Percentiles rank a stretch among this genome's conserved stretches.
These are phyloP conservation scores for Rhizophora mangle DNA, from an alignment of 345 rosid genomes.

Conservation along the genomic window DNA sequence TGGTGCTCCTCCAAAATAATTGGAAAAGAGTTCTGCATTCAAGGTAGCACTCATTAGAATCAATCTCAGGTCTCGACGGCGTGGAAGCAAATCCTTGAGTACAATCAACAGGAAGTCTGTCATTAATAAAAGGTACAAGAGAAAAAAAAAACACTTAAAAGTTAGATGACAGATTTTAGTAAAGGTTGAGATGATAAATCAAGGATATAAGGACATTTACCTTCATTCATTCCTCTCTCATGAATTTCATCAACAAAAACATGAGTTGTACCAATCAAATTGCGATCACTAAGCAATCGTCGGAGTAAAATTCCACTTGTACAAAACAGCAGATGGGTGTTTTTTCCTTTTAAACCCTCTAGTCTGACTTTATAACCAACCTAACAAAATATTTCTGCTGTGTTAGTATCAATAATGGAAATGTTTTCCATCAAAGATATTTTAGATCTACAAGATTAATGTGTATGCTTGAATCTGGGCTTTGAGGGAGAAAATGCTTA, in stretches of 20 bases:
- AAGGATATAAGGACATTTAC: conserved; percentile 30
- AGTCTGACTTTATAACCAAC: conserved; percentile 98
- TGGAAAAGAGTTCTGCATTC: conserved; percentile 94
- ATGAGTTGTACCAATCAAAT: conserved; percentile 87
- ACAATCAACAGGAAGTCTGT: conserved; percentile 92
- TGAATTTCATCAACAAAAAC: conserved; percentile 99
- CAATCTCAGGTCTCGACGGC: conserved; percentile 89
- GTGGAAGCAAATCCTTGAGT: conserved; percentile 95
- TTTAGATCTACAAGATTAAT: neutral
- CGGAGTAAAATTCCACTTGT: conserved; percentile 97
- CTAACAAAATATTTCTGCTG: conserved; percentile 64
- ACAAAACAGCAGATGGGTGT: conserved; percentile 90
- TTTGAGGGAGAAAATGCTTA: conserved; percentile 37
- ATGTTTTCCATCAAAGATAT: conserved; percentile 18
- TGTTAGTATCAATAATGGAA: conserved; percentile 47
- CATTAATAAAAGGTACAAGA: conserved; percentile 15
- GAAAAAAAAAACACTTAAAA: neutral
- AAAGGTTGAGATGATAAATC: neutral
- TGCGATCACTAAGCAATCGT: conserved; percentile 80
- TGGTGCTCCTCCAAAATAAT: conserved; percentile 85
- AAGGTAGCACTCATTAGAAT: conserved; percentile 97
- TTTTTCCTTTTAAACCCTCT: conserved; percentile 93
- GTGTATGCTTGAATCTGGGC: neutral
- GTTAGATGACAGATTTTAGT: conserved; percentile 1
- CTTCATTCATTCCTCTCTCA: conserved; percentile 99